Evolutionary conservation across 768 basidiomycete species (phyloP).

Genomic region (Phlebiopsis gigantea): DNA sequence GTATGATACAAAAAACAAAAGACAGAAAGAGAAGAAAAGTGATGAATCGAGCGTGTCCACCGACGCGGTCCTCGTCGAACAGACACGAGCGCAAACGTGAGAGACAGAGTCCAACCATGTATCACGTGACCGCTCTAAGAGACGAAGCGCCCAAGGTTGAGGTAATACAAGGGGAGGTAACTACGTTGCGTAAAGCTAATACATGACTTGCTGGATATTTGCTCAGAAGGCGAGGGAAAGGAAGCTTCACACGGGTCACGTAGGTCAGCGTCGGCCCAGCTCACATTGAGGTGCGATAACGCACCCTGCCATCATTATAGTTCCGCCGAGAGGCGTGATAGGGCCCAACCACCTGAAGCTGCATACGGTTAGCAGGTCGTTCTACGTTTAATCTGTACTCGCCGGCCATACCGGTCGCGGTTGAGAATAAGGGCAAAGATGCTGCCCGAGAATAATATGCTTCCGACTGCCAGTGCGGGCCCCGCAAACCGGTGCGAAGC

Average conservation of each 20-base stretch:
- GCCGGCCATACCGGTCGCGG: slow-evolving; percentile 33
- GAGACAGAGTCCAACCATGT: background rate
- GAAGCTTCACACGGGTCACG: slow-evolving; percentile 35
- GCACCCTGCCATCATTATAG: slow-evolving; percentile 65
- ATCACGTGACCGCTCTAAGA: slow-evolving; percentile 4
- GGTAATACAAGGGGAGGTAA: background rate
- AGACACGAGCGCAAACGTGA: slow-evolving; percentile 2
- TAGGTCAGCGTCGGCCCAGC: background rate
- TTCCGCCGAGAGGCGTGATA: slow-evolving; percentile 61
- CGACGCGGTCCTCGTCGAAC: slow-evolving; percentile 2
- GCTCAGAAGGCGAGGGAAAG: slow-evolving; percentile 42
- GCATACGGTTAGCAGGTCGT: background rate
- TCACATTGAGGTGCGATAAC: slow-evolving; percentile 14
- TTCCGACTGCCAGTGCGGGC: slow-evolving; percentile 56
- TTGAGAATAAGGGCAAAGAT: slow-evolving; percentile 52
- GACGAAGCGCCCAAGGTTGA: background rate
- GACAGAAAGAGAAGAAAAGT: slow-evolving; percentile 5
- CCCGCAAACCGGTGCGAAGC: slow-evolving; percentile 58
- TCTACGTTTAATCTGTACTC: background rate
- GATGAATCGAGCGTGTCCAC: background rate
- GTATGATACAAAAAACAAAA: slow-evolving; percentile 2
- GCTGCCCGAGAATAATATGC: slow-evolving; percentile 56
- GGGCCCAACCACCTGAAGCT: slow-evolving; percentile 54
- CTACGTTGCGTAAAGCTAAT: background rate
- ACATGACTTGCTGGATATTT: background rate